phyloP scores from a whole-genome alignment of 192 early-diverging fungal genomes.

The Coemansia sp. region DNA sequence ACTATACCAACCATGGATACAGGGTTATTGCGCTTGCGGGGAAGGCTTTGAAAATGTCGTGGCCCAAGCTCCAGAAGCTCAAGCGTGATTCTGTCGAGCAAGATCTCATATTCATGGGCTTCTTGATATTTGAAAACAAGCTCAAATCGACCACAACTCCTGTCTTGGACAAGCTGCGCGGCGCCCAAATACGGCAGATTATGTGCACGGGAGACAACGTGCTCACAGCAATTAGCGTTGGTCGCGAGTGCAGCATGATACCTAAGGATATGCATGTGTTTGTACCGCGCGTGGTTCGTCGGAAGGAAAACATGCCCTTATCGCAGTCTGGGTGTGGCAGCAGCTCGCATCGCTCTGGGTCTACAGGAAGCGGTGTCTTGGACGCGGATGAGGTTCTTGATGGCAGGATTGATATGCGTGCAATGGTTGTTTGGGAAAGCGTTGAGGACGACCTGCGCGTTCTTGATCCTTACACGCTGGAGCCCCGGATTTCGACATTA shows the following conservation, averaged over 20 bases:
- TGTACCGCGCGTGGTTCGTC: conserved; percentile 69
- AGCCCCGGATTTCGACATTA: conserved; percentile 35
- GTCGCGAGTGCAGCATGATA: conserved; percentile 90
- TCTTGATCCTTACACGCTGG: conserved; percentile 60
- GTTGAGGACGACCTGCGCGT: conserved; percentile 56
- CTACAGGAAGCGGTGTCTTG: background rate
- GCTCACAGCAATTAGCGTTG: conserved; percentile 92
- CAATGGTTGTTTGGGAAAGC: conserved; percentile 59
- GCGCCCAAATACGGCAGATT: conserved; percentile 86
- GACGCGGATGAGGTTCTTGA: background rate
- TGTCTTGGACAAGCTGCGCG: conserved; percentile 73
- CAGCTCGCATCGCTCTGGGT: conserved; percentile 4
- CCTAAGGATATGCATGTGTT: conserved; percentile 71
- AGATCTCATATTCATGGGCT: conserved; percentile 86
- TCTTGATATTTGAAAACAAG: conserved; percentile 99
- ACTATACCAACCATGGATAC: conserved; percentile 94
- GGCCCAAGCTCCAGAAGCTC: conserved; percentile 71
- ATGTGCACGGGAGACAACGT: conserved; percentile 99
- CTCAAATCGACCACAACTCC: conserved; percentile 82
- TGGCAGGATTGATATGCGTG: conserved; percentile 27
- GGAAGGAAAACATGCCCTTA: conserved; percentile 19
- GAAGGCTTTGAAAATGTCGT: conserved; percentile 67
- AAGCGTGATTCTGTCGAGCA: conserved; percentile 82
- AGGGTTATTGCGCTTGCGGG: conserved; percentile 94
- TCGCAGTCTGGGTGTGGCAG: background rate